Base-by-base conservation (phyloP, 1,139 yeast genomes). In the Hyphopichia buzzinii region DNA sequence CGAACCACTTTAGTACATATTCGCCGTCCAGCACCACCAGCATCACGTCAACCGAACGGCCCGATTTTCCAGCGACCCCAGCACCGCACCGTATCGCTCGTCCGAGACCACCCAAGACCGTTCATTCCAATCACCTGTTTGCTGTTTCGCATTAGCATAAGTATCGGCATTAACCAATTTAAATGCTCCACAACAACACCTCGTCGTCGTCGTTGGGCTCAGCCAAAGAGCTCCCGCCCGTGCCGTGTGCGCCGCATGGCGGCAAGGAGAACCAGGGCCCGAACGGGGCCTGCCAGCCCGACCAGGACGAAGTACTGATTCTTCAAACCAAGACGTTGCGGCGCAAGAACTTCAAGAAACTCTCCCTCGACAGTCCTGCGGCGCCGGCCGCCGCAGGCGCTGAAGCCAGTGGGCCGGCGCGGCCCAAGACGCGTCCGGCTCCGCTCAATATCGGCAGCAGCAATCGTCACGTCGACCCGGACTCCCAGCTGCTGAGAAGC, bases 321-420 rank as follows among this genome's bases (percentile, higher is more conserved):
- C 51, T 75, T 59, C 57, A 74, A 65, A 48, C 81, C 28, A 83
- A 79, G 53, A 72, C 92, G 4, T 60, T 87, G 42, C 78, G 77
- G 44, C 72, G 96, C 38, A 78, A 84, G 48, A 88, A 88, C 55
- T 68, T 84, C 55, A 88, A 88, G 56, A 74, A 84, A 43, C 68
- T 87, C 30, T 78, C 84, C 24, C 63, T 87, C 29, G 62, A 59
- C n/a, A 21, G 17, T 21, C 16, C 13, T 17, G 17, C 17, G 19
- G 26, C 16, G 3, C 33, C 26, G 13, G 14, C 31, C 5, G 8
- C 27, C 27, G 17, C 26, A 3, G 19, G 17, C 11, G 12, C 24
- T 8, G 5, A 16, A 4, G 10, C 31, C 14, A 19, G 8, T 8
- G 6, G 17, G 15, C 31, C 17, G 23, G 25, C 21, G 41, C 52